These are phyloP conservation scores for Chrysosporium keratinophilum DNA, from an alignment of 2,329 filamentous ascomycete species.

Conservation along the genomic window DNA sequence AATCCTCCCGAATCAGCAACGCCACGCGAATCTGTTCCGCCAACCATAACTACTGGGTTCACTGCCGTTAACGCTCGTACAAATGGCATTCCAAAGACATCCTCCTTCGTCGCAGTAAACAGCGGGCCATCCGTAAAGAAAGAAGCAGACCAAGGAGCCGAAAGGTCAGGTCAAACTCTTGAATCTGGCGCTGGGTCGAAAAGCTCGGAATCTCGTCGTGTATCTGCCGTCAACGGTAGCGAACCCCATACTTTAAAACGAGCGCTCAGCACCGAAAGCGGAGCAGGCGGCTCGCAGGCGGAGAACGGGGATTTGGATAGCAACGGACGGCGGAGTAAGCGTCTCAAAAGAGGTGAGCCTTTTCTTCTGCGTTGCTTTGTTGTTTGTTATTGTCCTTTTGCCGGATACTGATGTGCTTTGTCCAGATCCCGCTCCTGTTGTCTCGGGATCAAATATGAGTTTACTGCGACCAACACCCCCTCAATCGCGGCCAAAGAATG, in stretches of 20 bases:
- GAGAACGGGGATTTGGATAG: slow-evolving; percentile 48
- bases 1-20: slow-evolving; percentile 24
- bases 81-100: slow-evolving; percentile 48
- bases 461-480: slow-evolving; percentile 69
- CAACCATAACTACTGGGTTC: slow-evolving; percentile 45
- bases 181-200: slow-evolving; percentile 52
- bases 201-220: slow-evolving; percentile 45
- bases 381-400: neutral
- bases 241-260: slow-evolving; percentile 59
- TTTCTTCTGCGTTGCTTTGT: neutral
- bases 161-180: slow-evolving; percentile 53
- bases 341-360: slow-evolving; percentile 68
- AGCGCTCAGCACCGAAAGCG: slow-evolving; percentile 53
- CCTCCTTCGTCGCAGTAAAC: slow-evolving; percentile 36
- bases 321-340: slow-evolving; percentile 74
- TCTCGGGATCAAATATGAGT: slow-evolving; percentile 95
- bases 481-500: slow-evolving; percentile 48
- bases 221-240: slow-evolving; percentile 45
- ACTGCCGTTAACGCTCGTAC: slow-evolving; percentile 58
- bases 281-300: slow-evolving; percentile 33
- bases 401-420: slow-evolving; percentile 17
- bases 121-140: slow-evolving; percentile 36
- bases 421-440: slow-evolving; percentile 55
- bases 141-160: slow-evolving; percentile 47
- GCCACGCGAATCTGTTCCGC: slow-evolving; percentile 26